These are phyloP conservation scores for Candida schatavii DNA, from an alignment of 805 yeast genomes.

Conservation along the genomic window DNA sequence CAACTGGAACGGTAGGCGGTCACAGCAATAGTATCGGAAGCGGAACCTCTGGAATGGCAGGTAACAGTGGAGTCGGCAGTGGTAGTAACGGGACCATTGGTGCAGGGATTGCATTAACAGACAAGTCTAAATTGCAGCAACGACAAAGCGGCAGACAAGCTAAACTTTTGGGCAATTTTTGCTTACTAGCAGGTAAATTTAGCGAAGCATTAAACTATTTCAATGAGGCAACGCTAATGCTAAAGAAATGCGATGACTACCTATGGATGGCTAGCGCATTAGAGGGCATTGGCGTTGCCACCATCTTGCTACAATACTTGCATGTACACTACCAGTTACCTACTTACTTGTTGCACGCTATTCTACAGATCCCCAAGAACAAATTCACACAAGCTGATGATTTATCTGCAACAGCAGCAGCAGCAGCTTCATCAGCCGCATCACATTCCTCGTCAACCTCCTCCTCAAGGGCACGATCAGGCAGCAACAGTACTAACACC, in stretches of 20 bases:
- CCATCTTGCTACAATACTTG: slow-evolving; percentile 57
- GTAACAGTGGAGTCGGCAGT: not conserved
- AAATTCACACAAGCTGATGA: slow-evolving; percentile 16
- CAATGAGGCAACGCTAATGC: slow-evolving; percentile 63
- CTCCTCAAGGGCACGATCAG: not conserved
- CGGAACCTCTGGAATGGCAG: not conserved
- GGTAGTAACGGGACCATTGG: not conserved
- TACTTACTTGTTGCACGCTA: slow-evolving; percentile 28
- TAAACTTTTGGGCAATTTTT: slow-evolving; percentile 74
- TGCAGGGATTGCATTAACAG: slow-evolving; percentile 16
- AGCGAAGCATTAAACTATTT: slow-evolving; percentile 68
- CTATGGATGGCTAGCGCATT: slow-evolving; percentile 87
- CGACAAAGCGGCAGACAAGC: slow-evolving; percentile 67
- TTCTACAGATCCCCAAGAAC: slow-evolving; percentile 30
- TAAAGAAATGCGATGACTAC: slow-evolving; percentile 66
- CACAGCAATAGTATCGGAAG: not conserved
- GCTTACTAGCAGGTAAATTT: slow-evolving; percentile 75
- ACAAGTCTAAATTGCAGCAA: slow-evolving; percentile 33
- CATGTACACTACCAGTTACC: slow-evolving; percentile 52
- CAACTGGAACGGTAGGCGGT: not conserved
- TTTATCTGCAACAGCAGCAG: slow-evolving; percentile 10
- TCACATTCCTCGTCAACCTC: slow-evolving; percentile 21
- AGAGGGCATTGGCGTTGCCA: slow-evolving; percentile 74
- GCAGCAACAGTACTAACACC: not conserved
- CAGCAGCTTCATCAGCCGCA: slow-evolving; percentile 21